Evolutionary conservation across 2,329 filamentous ascomycete species (phyloP).

Genomic region (Hypoxylon sp.): DNA sequence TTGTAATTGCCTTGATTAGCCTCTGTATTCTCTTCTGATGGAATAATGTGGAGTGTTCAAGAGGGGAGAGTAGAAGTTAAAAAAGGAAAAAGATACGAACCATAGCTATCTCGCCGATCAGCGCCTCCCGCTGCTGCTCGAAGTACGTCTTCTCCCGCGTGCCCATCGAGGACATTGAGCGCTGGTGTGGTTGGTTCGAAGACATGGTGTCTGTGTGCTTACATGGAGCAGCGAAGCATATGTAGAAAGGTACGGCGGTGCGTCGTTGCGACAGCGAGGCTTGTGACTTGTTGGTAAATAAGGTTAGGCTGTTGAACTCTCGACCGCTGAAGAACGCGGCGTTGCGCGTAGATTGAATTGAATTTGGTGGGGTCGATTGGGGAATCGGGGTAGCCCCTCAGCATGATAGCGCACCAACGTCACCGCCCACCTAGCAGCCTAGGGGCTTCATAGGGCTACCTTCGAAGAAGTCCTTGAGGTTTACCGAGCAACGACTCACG

Average conservation of each 20-base stretch:
- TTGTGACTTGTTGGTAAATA: not conserved
- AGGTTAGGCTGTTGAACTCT: not conserved
- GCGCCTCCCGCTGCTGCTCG: conserved; percentile 79
- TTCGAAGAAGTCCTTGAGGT: too few relatives aligned
- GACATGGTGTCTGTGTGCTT: conserved; percentile 22
- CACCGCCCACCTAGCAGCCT: not conserved
- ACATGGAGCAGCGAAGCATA: not conserved
- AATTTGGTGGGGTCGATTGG: conserved; percentile 36
- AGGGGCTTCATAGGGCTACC: too few relatives aligned
- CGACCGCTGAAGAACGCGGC: conserved; percentile 14
- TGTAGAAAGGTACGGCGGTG: not conserved
- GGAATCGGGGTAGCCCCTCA: conserved; percentile 26
- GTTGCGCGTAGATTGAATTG: conserved; percentile 33
- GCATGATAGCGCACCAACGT: not conserved
- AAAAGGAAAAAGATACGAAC: conserved; percentile 60
- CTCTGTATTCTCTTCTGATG: not conserved
- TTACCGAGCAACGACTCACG: not conserved
- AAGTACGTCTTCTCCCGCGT: conserved; percentile 74
- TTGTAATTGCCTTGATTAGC: not conserved
- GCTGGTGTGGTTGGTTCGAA: conserved; percentile 42
- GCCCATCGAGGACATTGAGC: conserved; percentile 47
- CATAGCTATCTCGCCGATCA: conserved; percentile 80
- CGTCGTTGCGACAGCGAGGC: not conserved
- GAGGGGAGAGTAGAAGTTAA: not conserved
- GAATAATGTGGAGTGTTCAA: not conserved